Evolutionary conservation across 2,329 filamentous ascomycete species (phyloP).

Genomic region (Chaetomiaceae sp.): DNA sequence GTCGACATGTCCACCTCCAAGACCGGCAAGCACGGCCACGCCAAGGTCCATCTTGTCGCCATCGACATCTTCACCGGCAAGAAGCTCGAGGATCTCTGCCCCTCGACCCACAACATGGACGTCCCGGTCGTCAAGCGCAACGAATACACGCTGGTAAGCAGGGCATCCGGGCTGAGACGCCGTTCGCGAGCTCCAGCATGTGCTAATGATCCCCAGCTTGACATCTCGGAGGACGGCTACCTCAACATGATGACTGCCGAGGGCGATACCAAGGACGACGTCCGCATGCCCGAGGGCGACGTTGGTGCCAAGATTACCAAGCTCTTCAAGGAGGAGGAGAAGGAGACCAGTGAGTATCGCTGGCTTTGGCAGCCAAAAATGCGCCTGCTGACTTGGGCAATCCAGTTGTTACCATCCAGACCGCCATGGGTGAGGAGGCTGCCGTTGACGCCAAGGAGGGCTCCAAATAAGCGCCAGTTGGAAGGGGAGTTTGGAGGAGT

Average conservation of each 20-base stretch:
- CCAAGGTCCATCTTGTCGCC: conserved; percentile 98
- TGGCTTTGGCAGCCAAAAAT: neutral
- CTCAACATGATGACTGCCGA: conserved; percentile 87
- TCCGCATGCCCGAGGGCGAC: conserved; percentile 86
- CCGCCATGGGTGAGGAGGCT: conserved; percentile 92
- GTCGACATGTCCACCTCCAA: conserved; percentile 99
- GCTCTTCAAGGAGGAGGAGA: conserved; percentile 76
- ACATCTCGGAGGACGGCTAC: conserved; percentile 90
- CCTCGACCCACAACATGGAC: conserved; percentile 97
- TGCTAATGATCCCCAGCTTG: conserved; percentile 53
- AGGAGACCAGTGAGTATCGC: conserved; percentile 77
- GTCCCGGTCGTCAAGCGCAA: conserved; percentile 87
- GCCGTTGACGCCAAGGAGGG: conserved; percentile 94
- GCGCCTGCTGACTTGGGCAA: conserved; percentile 20
- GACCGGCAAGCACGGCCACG: conserved; percentile 99
- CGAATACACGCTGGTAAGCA: conserved; percentile 90
- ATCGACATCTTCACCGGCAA: conserved; percentile 99
- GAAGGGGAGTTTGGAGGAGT: conserved; percentile 3
- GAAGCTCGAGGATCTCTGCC: conserved; percentile 98
- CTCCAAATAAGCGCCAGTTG: conserved; percentile 38
- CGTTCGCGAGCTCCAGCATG: neutral
- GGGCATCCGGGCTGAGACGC: neutral
- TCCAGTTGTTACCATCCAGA: conserved; percentile 82
- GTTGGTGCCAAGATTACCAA: conserved; percentile 78
- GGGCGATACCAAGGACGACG: conserved; percentile 87